These are phyloP conservation scores for Trapa bicornis DNA, from an alignment of 345 rosid species.

Conservation along the genomic window DNA sequence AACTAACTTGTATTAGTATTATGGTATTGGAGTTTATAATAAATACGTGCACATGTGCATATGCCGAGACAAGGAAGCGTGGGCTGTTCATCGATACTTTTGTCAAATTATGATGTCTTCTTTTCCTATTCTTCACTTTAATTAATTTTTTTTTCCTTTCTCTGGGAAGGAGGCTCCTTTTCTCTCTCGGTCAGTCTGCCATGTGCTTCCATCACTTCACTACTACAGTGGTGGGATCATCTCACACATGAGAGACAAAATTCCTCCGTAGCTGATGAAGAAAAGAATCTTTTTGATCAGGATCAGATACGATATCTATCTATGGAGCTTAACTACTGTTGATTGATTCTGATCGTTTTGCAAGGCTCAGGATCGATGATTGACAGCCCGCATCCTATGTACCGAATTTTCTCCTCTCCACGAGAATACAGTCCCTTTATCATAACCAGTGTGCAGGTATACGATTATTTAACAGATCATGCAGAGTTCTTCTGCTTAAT, in stretches of 20 bases:
- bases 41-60: not conserved
- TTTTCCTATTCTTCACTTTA: not conserved
- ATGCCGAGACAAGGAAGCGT: slow-evolving; percentile 4
- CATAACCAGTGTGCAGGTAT: not conserved
- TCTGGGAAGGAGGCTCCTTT: slow-evolving; percentile 6
- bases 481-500: too few species aligned
- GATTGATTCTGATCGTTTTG: not conserved
- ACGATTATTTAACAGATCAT: too few species aligned
- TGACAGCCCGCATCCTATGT: too few species aligned
- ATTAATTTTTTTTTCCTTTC: not conserved
- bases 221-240: slow-evolving; percentile 4
- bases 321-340: not conserved
- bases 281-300: slow-evolving; percentile 1
- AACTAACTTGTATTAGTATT: too few species aligned
- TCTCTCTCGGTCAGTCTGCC: slow-evolving; percentile 1
- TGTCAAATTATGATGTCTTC: not conserved
- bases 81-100: slow-evolving; percentile 7
- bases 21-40: too few species aligned
- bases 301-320: slow-evolving; percentile 2
- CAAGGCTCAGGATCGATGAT: not conserved
- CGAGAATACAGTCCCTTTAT: not conserved
- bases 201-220: slow-evolving; percentile 13
- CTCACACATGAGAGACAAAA: slow-evolving; percentile 12
- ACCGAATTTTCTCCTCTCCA: too few species aligned
- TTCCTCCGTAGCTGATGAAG: not conserved